Conservation (phyloP, 805 yeast genomes). For the Metschnikowia santaceciliae region DNA sequence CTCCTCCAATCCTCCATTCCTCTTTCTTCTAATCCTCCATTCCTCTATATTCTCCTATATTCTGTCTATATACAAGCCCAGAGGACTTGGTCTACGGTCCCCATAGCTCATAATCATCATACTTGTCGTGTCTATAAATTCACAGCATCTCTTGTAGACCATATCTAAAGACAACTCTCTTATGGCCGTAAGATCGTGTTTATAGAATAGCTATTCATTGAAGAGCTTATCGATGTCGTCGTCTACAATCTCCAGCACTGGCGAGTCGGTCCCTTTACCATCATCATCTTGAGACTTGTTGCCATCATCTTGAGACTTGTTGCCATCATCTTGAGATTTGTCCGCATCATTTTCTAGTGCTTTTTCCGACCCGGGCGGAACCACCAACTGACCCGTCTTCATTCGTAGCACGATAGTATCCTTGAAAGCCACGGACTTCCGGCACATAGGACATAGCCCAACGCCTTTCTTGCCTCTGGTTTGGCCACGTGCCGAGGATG, state of each 20-base stretch:
- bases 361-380: constrained; percentile 8
- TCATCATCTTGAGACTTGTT: not conserved
- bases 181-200: not conserved
- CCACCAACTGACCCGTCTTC: constrained; percentile 11
- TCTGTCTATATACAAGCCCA: too few species aligned
- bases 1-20: too few species aligned
- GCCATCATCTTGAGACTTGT: too few species aligned
- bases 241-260: not conserved
- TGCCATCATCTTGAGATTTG: too few species aligned
- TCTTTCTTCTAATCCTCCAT: too few species aligned
- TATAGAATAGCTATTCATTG: not conserved
- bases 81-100: too few species aligned
- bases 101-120: too few species aligned
- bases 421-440: constrained; percentile 36
- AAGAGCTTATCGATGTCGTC: constrained; percentile 4
- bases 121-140: too few species aligned
- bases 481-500: constrained; percentile 42
- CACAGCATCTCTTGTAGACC: too few species aligned
- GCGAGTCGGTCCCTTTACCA: not conserved
- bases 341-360: not conserved
- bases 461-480: constrained; percentile 33
- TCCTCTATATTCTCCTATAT: too few species aligned
- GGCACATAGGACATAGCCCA: constrained; percentile 43
- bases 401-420: constrained; percentile 26
- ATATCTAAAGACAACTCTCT: too few species aligned